Conservation (phyloP, 306 rosid genomes). For the Quillaja saponaria region DNA sequence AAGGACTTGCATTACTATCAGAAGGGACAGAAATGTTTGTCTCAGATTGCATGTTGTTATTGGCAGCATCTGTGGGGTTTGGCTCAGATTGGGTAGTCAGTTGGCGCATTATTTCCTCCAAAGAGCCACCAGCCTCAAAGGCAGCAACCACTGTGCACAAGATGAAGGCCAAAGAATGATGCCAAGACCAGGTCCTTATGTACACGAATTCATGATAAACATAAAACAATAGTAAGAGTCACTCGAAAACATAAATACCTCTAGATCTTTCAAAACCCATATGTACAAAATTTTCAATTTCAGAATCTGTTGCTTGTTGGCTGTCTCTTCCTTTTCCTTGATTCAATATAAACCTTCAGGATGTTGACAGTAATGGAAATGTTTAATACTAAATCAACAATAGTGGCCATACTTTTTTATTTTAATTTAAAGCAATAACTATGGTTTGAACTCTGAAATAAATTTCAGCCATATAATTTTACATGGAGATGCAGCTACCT, state of each 20-base stretch:
- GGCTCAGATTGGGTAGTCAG: conserved; percentile 44
- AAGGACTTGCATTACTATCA: conserved; percentile 32
- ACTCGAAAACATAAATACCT: conserved; percentile 43
- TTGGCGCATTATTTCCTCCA: conserved; percentile 49
- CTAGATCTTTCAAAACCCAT: conserved; percentile 85
- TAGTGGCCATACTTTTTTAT: background rate
- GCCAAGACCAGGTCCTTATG: too few species aligned
- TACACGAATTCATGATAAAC: background rate
- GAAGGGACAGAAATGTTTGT: conserved; percentile 27
- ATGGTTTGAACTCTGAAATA: too few species aligned
- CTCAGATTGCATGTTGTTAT: conserved; percentile 22
- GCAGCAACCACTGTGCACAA: conserved; percentile 65
- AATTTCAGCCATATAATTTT: conserved; percentile 10
- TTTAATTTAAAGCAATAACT: too few species aligned
- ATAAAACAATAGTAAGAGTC: background rate
- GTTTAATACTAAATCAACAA: too few species aligned
- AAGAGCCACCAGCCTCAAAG: conserved; percentile 44
- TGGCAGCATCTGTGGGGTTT: conserved; percentile 15
- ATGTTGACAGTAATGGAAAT: conserved; percentile 14
- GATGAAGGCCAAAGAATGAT: conserved; percentile 29
- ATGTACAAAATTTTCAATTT: conserved; percentile 50
- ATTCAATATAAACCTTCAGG: conserved; percentile 60
- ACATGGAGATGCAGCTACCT: conserved; percentile 43
- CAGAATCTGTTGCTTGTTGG: conserved; percentile 42
- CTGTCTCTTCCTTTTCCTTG: conserved; percentile 67